Percentiles rank a stretch among this genome's conserved stretches.
Conservation (phyloP, 495 filamentous ascomycete genomes). For the Tuber indicum region DNA sequence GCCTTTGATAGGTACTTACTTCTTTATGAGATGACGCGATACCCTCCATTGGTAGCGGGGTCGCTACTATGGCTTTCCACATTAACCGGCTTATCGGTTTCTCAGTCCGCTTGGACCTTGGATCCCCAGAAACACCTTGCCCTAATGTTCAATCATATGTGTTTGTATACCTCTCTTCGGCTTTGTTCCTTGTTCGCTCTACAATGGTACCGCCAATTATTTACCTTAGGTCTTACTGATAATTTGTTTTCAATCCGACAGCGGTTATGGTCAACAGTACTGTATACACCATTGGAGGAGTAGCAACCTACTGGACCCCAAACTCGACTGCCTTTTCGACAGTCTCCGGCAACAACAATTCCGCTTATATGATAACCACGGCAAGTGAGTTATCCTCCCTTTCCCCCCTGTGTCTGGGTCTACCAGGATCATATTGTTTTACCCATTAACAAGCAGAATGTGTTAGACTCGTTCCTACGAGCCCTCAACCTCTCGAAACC, state of each 20-base stretch:
- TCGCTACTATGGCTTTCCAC: background rate
- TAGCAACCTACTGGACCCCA: background rate
- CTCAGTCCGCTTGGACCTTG: background rate
- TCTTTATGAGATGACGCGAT: background rate
- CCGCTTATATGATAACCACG: background rate
- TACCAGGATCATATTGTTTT: background rate
- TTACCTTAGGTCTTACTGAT: background rate
- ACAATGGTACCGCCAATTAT: background rate
- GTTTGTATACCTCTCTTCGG: background rate
- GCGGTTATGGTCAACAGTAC: background rate
- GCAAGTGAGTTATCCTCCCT: background rate
- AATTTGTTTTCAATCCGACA: background rate
- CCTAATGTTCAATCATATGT: background rate
- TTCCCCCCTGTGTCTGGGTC: background rate
- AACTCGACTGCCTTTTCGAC: background rate
- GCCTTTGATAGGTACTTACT: background rate
- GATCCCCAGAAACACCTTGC: conserved; percentile 1
- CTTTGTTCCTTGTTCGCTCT: background rate
- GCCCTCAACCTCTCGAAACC: background rate
- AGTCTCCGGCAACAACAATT: background rate
- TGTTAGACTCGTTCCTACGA: background rate
- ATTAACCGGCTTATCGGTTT: background rate
- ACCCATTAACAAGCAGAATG: background rate
- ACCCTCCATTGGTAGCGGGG: background rate
- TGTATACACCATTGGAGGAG: background rate